phyloP scores from a whole-genome alignment of 805 yeast genomes.

The Ascoidea rubescens region DNA sequence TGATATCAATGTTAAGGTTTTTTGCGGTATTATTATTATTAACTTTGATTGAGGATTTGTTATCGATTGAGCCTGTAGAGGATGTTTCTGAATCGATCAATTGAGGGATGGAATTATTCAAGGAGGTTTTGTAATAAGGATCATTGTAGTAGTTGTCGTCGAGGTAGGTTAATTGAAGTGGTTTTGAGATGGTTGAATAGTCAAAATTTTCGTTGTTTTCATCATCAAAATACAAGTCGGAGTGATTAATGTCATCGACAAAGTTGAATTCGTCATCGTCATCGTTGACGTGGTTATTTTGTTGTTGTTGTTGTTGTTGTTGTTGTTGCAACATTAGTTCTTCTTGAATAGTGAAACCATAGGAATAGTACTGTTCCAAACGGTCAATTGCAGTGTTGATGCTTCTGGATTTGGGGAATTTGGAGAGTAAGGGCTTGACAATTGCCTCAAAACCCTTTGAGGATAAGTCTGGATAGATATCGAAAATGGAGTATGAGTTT shows the following conservation, averaged over 20 bases:
- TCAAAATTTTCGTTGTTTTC: neutral
- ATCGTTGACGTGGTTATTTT: neutral
- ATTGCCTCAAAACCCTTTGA: slow-evolving; percentile 54
- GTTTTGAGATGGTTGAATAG: neutral
- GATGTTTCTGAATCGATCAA: neutral
- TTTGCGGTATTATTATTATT: no score
- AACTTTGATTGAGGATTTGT: neutral
- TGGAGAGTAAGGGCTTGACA: slow-evolving; percentile 52
- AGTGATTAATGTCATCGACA: neutral
- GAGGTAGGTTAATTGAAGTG: neutral
- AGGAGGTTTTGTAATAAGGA: neutral
- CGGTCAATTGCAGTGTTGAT: slow-evolving; percentile 36
- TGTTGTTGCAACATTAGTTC: slow-evolving; percentile 19
- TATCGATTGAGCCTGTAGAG: neutral
- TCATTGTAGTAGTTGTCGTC: neutral
- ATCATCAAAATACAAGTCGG: no score
- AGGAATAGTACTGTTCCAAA: slow-evolving; percentile 23
- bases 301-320: neutral
- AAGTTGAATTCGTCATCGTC: neutral
- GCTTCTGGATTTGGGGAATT: slow-evolving; percentile 38
- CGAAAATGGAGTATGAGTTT: slow-evolving; percentile 57
- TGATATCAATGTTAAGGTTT: neutral
- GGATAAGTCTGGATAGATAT: slow-evolving; percentile 63
- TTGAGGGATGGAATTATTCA: neutral
- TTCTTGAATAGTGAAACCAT: slow-evolving; percentile 53